Evolutionary conservation across 345 rosid genomes (phyloP).

Genomic region (Populus alba): DNA sequence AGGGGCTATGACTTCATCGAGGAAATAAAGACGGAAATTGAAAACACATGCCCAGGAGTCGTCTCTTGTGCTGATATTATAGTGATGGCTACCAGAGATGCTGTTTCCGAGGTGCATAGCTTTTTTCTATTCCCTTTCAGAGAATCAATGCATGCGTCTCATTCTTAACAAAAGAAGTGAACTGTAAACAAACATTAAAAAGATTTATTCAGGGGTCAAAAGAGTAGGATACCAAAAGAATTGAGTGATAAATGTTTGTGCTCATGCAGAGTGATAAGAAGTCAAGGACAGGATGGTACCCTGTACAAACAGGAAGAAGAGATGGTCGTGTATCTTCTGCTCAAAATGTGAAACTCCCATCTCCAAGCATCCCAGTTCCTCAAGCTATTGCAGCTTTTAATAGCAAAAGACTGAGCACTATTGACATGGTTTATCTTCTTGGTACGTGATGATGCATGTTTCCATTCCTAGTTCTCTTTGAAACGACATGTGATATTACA

Average conservation of each 20-base stretch:
- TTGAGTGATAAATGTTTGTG: neutral
- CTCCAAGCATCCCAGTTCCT: constrained; percentile 15
- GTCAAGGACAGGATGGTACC: constrained; percentile 27
- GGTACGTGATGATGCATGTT: constrained; percentile 21
- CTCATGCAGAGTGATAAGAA: too few species aligned
- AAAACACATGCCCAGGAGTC: constrained; percentile 38
- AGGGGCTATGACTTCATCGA: constrained; percentile 41
- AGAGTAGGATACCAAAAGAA: constrained; percentile 8
- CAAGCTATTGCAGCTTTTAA: constrained; percentile 27
- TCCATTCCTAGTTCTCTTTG: neutral
- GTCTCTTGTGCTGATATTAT: constrained; percentile 70
- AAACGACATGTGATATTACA: too few species aligned
- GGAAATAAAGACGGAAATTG: constrained; percentile 32
- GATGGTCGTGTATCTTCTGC: constrained; percentile 36
- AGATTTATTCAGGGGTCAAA: constrained; percentile 9
- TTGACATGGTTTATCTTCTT: constrained; percentile 53
- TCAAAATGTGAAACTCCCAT: constrained; percentile 32
- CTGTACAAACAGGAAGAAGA: constrained; percentile 47
- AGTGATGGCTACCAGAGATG: constrained; percentile 58
- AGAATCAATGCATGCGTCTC: too few species aligned
- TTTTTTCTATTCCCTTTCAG: neutral
- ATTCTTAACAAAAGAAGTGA: too few species aligned
- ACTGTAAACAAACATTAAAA: neutral
- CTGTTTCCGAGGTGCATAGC: constrained; percentile 39
- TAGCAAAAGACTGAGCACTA: constrained; percentile 25